Percentiles rank a stretch among this genome's conserved stretches.
Conservation (phyloP, 768 basidiomycete genomes). For the Hypholoma fasciculare region DNA sequence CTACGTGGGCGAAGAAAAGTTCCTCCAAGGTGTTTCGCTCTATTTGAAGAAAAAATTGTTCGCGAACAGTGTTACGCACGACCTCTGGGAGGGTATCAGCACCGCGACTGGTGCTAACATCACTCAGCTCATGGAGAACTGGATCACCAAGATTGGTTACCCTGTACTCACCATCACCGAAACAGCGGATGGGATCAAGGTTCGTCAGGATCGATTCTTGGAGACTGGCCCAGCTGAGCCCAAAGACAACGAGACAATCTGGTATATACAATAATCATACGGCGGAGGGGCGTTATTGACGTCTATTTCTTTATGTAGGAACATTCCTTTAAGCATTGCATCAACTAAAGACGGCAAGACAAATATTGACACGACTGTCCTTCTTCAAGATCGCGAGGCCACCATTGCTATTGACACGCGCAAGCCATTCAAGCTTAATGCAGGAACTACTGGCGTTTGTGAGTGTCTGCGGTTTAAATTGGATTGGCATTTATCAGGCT, state of each 20-base stretch:
- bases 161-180: slow-evolving; percentile 90
- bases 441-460: slow-evolving; percentile 89
- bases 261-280: slow-evolving; percentile 42
- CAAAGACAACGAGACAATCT: slow-evolving; percentile 86
- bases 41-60: slow-evolving; percentile 91
- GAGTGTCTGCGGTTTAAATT: slow-evolving; percentile 28
- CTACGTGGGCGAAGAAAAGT: slow-evolving; percentile 86
- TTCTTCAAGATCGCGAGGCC: slow-evolving; percentile 71
- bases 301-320: slow-evolving; percentile 43
- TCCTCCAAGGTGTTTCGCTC: slow-evolving; percentile 85
- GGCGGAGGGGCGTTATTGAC: not conserved
- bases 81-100: slow-evolving; percentile 87
- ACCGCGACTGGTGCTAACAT: slow-evolving; percentile 75
- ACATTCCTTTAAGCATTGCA: slow-evolving; percentile 76
- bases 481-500: not conserved
- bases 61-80: slow-evolving; percentile 79
- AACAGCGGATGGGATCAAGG: slow-evolving; percentile 62
- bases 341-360: slow-evolving; percentile 60
- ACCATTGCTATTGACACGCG: slow-evolving; percentile 71
- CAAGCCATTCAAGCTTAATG: slow-evolving; percentile 88
- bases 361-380: slow-evolving; percentile 54
- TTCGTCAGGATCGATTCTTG: slow-evolving; percentile 92
- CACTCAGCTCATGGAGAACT: slow-evolving; percentile 83
- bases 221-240: slow-evolving; percentile 77
- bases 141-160: slow-evolving; percentile 88